Conservation (phyloP, 2,329 filamentous ascomycete genomes). For the Venturia oleaginea region DNA sequence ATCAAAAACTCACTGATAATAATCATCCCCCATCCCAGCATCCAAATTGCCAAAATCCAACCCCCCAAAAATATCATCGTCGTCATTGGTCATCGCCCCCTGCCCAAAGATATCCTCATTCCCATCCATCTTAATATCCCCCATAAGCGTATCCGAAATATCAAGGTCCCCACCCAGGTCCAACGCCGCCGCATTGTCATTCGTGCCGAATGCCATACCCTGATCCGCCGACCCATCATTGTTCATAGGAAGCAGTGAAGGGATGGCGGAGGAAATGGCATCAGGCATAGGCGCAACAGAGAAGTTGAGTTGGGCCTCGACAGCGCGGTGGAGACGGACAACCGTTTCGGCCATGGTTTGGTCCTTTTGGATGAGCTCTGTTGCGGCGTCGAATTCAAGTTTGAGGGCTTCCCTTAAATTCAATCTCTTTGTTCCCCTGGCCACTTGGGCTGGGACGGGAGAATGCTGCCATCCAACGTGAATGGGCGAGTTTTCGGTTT, state of each 20-base stretch:
- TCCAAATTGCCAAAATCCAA: slow-evolving; percentile 30
- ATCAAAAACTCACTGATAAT: not conserved
- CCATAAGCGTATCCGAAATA: slow-evolving; percentile 18
- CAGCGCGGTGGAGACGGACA: slow-evolving; percentile 53
- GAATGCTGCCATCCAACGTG: slow-evolving; percentile 26
- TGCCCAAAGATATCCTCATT: slow-evolving; percentile 20
- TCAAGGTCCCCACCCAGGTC: slow-evolving; percentile 16
- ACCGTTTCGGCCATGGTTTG: slow-evolving; percentile 50
- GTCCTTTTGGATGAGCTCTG: slow-evolving; percentile 48
- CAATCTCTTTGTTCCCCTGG: slow-evolving; percentile 30
- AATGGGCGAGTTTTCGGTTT: slow-evolving; percentile 29
- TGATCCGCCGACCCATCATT: not conserved
- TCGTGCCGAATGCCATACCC: slow-evolving; percentile 1
- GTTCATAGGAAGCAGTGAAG: slow-evolving; percentile 21
- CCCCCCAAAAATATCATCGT: slow-evolving; percentile 35
- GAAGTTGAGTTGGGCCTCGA: slow-evolving; percentile 52
- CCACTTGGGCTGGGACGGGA: slow-evolving; percentile 20
- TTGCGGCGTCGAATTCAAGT: slow-evolving; percentile 49
- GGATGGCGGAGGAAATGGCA: slow-evolving; percentile 17
- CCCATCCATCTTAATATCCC: slow-evolving; percentile 21
- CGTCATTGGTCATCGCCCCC: slow-evolving; percentile 23
- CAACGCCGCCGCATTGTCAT: slow-evolving; percentile 1
- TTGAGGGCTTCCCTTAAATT: slow-evolving; percentile 53
- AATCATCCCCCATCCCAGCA: slow-evolving; percentile 4
- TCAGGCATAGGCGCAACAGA: slow-evolving; percentile 21